Evolutionary conservation across 2,329 filamentous ascomycete species (phyloP).

Genomic region (Fusarium sp.): DNA sequence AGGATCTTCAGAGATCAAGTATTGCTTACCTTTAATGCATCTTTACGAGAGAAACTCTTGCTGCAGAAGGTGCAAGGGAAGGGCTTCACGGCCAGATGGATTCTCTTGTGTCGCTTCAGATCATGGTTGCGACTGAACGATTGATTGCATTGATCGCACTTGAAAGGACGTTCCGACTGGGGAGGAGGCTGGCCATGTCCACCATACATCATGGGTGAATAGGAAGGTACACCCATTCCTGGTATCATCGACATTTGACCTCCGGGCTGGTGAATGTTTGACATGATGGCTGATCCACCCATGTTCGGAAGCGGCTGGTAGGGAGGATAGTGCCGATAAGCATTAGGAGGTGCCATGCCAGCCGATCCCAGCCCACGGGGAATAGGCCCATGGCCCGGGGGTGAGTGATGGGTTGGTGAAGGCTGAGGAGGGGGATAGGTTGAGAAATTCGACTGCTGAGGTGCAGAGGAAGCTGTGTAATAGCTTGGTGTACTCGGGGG

Average conservation of each 20-base stretch:
- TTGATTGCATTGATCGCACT: slow-evolving; percentile 91
- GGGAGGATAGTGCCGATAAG: slow-evolving; percentile 60
- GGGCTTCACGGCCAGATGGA: slow-evolving; percentile 94
- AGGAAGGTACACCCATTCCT: slow-evolving; percentile 63
- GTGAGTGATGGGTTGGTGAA: slow-evolving; percentile 59
- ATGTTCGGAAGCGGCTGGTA: slow-evolving; percentile 69
- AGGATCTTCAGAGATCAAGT: neutral
- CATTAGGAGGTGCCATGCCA: slow-evolving; percentile 61
- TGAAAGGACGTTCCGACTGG: slow-evolving; percentile 86
- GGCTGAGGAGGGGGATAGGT: slow-evolving; percentile 55
- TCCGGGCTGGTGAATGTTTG: slow-evolving; percentile 80
- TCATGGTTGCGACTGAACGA: slow-evolving; percentile 98
- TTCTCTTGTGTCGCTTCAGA: slow-evolving; percentile 93
- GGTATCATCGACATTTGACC: slow-evolving; percentile 78
- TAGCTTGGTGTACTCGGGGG: slow-evolving; percentile 71
- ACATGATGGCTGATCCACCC: slow-evolving; percentile 76
- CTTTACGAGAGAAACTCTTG: slow-evolving; percentile 96
- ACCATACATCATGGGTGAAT: slow-evolving; percentile 72
- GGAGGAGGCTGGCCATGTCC: slow-evolving; percentile 60
- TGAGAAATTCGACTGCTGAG: slow-evolving; percentile 60
- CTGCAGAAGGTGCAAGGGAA: slow-evolving; percentile 92
- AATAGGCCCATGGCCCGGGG: slow-evolving; percentile 55
- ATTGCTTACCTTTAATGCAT: slow-evolving; percentile 89
- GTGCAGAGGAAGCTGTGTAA: slow-evolving; percentile 65
- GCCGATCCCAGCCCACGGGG: slow-evolving; percentile 54